Evolutionary conservation across 805 yeast species (phyloP).

Genomic region (Candida railenensis): DNA sequence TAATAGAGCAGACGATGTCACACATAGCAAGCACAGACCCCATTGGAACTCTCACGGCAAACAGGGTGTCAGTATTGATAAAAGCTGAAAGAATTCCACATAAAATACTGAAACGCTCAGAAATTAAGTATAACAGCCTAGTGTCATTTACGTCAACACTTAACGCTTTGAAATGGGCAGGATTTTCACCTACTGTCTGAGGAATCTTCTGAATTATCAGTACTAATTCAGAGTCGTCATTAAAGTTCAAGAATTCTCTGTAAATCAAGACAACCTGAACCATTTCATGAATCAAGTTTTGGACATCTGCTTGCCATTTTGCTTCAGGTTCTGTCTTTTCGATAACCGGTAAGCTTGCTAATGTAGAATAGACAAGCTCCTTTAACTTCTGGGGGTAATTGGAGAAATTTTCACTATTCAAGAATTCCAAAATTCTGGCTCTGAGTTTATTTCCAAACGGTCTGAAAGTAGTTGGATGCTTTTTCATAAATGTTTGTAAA

Average conservation of each 20-base stretch:
- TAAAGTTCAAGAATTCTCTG: slow-evolving; percentile 55
- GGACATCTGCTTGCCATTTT: slow-evolving; percentile 46
- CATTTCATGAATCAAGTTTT: slow-evolving; percentile 49
- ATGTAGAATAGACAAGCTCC: slow-evolving; percentile 43
- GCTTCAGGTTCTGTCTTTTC: slow-evolving; percentile 52
- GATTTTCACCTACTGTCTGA: slow-evolving; percentile 16
- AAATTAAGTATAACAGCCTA: slow-evolving; percentile 47
- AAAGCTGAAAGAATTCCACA: slow-evolving; percentile 39
- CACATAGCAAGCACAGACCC: slow-evolving; percentile 52
- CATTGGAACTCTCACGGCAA: slow-evolving; percentile 59
- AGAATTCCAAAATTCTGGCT: slow-evolving; percentile 35
- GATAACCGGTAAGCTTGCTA: slow-evolving; percentile 55
- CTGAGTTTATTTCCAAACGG: slow-evolving; percentile 71
- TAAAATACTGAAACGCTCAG: slow-evolving; percentile 50
- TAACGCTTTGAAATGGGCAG: slow-evolving; percentile 35
- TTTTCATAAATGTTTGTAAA: slow-evolving; percentile 40
- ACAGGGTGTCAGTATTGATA: slow-evolving; percentile 50
- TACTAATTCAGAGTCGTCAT: slow-evolving; percentile 52
- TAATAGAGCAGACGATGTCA: slow-evolving; percentile 57
- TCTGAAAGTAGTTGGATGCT: slow-evolving; percentile 77
- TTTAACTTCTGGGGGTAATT: slow-evolving; percentile 42
- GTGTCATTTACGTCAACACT: slow-evolving; percentile 61
- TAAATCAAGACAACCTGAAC: slow-evolving; percentile 57
- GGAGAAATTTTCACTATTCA: slow-evolving; percentile 33
- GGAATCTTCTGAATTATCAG: slow-evolving; percentile 27